Conservation (phyloP, 2,329 filamentous ascomycete genomes). For the Aspergillus sojae region DNA sequence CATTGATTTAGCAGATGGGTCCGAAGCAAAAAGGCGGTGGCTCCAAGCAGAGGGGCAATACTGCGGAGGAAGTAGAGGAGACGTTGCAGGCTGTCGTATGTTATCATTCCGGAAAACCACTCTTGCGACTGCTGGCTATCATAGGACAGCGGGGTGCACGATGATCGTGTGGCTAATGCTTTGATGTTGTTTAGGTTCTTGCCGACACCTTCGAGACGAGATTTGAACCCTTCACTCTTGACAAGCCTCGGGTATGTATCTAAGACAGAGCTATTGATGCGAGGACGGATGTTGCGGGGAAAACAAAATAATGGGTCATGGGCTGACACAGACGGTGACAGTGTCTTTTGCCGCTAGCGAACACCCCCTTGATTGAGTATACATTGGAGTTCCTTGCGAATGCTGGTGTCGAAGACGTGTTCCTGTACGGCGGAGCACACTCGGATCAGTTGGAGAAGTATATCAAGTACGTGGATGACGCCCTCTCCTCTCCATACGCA, state of each 20-base stretch:
- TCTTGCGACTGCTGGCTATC: neutral
- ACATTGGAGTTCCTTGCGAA: constrained; percentile 95
- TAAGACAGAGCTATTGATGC: constrained; percentile 10
- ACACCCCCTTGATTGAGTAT: constrained; percentile 94
- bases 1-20: constrained; percentile 30
- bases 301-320: neutral
- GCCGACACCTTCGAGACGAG: constrained; percentile 93
- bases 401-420: constrained; percentile 92
- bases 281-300: neutral
- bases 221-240: constrained; percentile 85
- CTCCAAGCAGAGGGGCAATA: constrained; percentile 37
- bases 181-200: constrained; percentile 63
- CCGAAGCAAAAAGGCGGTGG: constrained; percentile 37
- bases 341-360: constrained; percentile 92
- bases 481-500: neutral
- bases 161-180: constrained; percentile 15
- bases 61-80: constrained; percentile 63
- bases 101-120: constrained; percentile 15
- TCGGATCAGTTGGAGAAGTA: constrained; percentile 86
- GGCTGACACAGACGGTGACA: constrained; percentile 37
- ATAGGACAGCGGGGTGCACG: neutral
- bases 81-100: constrained; percentile 65
- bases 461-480: constrained; percentile 57
- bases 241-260: constrained; percentile 75
- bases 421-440: constrained; percentile 87